Evolutionary conservation across 2,329 filamentous ascomycete species (phyloP).

Genomic region (Penicillium sp.): DNA sequence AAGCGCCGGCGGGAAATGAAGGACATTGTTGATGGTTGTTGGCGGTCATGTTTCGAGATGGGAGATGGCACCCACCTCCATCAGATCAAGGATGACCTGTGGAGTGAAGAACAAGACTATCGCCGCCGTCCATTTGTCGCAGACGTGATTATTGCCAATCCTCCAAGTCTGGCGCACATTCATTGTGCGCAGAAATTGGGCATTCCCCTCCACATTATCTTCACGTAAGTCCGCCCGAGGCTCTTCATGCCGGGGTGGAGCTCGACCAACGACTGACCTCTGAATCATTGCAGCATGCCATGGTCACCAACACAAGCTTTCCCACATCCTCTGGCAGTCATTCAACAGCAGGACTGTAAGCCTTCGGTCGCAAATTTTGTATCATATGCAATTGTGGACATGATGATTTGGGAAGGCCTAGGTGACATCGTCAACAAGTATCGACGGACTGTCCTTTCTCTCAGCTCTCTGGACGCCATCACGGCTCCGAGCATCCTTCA

Average conservation of each 20-base stretch:
- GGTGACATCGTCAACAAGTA: slow-evolving; percentile 90
- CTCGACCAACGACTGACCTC: not conserved
- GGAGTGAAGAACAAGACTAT: slow-evolving; percentile 33
- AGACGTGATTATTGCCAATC: slow-evolving; percentile 82
- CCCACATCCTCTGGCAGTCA: slow-evolving; percentile 78
- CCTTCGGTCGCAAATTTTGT: slow-evolving; percentile 73
- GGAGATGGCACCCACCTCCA: slow-evolving; percentile 57
- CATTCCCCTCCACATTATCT: slow-evolving; percentile 78
- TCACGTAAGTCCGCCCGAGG: slow-evolving; percentile 55
- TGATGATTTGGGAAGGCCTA: slow-evolving; percentile 88
- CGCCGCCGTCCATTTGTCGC: slow-evolving; percentile 66
- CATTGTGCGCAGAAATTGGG: slow-evolving; percentile 75
- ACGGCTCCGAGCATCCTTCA: slow-evolving; percentile 76
- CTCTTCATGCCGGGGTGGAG: too few relatives aligned
- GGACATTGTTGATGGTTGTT: slow-evolving; percentile 75
- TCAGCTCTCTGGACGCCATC: slow-evolving; percentile 72
- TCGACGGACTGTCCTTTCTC: slow-evolving; percentile 63
- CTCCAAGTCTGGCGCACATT: slow-evolving; percentile 69
- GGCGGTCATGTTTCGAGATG: slow-evolving; percentile 76
- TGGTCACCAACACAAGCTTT: slow-evolving; percentile 83
- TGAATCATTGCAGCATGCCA: slow-evolving; percentile 57
- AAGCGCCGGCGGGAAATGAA: slow-evolving; percentile 71
- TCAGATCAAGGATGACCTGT: slow-evolving; percentile 47
- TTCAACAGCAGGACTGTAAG: slow-evolving; percentile 70
- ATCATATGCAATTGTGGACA: slow-evolving; percentile 77